Conservation (phyloP, 2,329 filamentous ascomycete genomes). For the Hysterium pulicare region DNA sequence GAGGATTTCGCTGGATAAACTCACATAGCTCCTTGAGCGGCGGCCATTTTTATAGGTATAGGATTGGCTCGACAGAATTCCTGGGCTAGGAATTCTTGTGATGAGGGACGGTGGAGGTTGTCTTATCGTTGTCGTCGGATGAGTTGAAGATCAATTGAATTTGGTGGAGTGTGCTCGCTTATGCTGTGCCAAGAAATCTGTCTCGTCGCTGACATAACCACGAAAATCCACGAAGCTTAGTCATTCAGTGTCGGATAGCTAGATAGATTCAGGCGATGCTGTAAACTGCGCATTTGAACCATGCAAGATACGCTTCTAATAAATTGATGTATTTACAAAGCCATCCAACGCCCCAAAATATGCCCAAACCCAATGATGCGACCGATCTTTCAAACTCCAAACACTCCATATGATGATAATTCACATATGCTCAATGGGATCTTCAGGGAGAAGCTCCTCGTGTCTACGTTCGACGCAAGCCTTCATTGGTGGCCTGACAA, state of each 20-base stretch:
- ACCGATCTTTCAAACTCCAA: too few relatives aligned
- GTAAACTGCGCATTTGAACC: too few relatives aligned
- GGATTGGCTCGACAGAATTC: conserved; percentile 33
- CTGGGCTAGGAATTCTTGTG: conserved; percentile 29
- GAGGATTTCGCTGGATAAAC: conserved; percentile 14
- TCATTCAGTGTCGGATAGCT: too few relatives aligned
- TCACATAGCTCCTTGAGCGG: conserved; percentile 41
- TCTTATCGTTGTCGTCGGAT: conserved; percentile 23
- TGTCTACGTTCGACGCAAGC: conserved; percentile 57
- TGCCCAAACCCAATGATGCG: too few relatives aligned
- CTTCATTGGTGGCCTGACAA: conserved; percentile 77
- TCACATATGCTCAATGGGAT: conserved; percentile 70
- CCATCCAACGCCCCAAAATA: conserved; percentile 1
- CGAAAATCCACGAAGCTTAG: too few relatives aligned
- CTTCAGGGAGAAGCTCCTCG: conserved; percentile 71
- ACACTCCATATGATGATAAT: too few relatives aligned
- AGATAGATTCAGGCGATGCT: too few relatives aligned
- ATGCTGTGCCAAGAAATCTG: conserved; percentile 8
- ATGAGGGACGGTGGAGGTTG: conserved; percentile 20
- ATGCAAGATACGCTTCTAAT: too few relatives aligned
- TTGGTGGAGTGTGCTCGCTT: neutral
- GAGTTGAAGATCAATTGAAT: conserved; percentile 8
- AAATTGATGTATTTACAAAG: neutral
- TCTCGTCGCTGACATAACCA: neutral
- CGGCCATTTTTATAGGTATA: conserved; percentile 39